Evolutionary conservation across 1,139 yeast genomes (phyloP), one percentile per base, ranked within the genome.

Genomic region (Lodderomyces jiufengensis): DNA sequence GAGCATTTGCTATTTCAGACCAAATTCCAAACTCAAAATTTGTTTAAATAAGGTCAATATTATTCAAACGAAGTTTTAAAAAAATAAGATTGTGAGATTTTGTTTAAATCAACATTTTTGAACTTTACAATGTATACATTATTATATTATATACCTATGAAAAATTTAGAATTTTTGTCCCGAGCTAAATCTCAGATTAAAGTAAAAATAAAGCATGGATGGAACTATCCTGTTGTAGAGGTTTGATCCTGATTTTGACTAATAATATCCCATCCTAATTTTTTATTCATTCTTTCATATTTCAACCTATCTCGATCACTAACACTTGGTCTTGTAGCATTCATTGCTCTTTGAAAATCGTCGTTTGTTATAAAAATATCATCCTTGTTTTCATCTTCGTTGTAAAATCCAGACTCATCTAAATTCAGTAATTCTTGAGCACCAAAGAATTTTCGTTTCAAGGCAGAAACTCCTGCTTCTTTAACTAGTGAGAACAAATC

Each of bases 391-490:
- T 54, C 66, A 10, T 58, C 63, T 15, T 35, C 39, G 27, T 58
- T 57, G 30, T 63, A 62, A 43, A 55, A 69, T 3, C 73, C 75
- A 9, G 73, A 66, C 18, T 54, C 61, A 44, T 70, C 76, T 48
- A 76, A 59, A 39, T 76, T 76, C 43, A 66, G 70, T 25, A 76
- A 68, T 29, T 70, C 64, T 37, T 69, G 73, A 28, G 62, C 63
- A 15, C 59, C 62, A 59, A 81, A 79, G 46, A 86, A 80, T 39
- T 76, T 76, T 58, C 61, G 78, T 56, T 87, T 85, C 57, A 92
- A 73, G 1, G 97, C 95, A 35, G 77, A 62, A 3, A 90, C 95
- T 44, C 96, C 92, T 7, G 98, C 95, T 55, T 92, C 98, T 51
- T 96, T 73, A 0, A 86, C 92, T 40, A 92, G 64, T 1, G 97